A percentile compares a stretch with the other conserved stretches of the same genome.
Evolutionary conservation across 78 protist genomes (phyloP).

Genomic region (Dictyostelium brefeldianum): DNA sequence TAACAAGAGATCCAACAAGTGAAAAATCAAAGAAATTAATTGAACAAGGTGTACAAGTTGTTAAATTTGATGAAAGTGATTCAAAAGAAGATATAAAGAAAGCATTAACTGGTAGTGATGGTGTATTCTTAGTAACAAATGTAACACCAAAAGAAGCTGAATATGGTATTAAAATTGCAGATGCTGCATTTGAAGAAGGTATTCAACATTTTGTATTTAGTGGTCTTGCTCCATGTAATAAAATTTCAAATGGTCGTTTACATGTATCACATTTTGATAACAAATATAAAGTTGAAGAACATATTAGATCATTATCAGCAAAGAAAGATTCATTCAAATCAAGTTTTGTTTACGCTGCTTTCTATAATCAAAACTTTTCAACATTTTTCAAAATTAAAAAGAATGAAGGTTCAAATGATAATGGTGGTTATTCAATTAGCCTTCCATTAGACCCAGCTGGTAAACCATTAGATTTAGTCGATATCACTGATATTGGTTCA

Average conservation of each 20-base stretch:
- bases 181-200: conserved; percentile 2
- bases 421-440: conserved; percentile 11
- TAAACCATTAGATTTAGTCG: conserved; percentile 15
- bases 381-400: neutral
- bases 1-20: conserved; percentile 4
- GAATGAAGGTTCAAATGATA: too few species aligned
- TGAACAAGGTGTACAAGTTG: conserved; percentile 2
- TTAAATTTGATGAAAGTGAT: conserved; percentile 2
- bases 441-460: neutral
- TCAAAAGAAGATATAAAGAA: neutral
- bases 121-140: conserved; percentile 33
- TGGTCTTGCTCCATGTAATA: neutral
- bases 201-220: conserved; percentile 33
- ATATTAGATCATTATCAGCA: neutral
- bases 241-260: conserved; percentile 5
- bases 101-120: conserved; percentile 21
- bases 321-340: neutral
- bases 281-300: conserved; percentile 7
- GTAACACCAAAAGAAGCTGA: neutral
- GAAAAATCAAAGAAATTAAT: conserved; percentile 1
- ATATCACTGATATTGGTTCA: conserved; percentile 31
- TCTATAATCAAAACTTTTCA: conserved; percentile 20
- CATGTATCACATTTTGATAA: conserved; percentile 25
- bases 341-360: conserved; percentile 4
- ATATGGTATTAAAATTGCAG: conserved; percentile 14